A percentile compares a stretch with the other conserved stretches of the same genome.
Evolutionary conservation across 2,329 filamentous ascomycete genomes (phyloP).

Genomic region (Colletotrichum chlorophyti): DNA sequence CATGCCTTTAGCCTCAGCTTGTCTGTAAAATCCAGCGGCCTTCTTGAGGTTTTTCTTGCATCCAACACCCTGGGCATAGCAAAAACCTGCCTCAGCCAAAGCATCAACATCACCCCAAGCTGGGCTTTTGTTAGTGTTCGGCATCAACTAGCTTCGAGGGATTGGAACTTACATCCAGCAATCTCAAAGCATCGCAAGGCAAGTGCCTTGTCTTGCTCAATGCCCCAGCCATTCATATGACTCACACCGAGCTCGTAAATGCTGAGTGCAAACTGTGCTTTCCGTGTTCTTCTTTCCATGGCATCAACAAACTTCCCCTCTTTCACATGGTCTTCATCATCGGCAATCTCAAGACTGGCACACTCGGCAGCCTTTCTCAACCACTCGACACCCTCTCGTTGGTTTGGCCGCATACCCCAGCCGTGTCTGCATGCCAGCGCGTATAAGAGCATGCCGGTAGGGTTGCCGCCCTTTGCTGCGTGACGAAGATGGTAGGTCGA

Average conservation of each 20-base stretch:
- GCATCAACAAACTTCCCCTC: constrained; percentile 69
- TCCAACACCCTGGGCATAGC: constrained; percentile 91
- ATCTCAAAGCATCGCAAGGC: constrained; percentile 96
- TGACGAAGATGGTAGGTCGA: constrained; percentile 95
- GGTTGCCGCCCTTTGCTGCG: constrained; percentile 83
- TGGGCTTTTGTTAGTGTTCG: constrained; percentile 41
- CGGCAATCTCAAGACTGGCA: constrained; percentile 81
- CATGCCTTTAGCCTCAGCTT: constrained; percentile 91
- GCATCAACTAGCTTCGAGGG: background rate
- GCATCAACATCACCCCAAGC: constrained; percentile 96
- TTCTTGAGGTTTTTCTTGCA: constrained; percentile 97
- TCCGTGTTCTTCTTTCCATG: constrained; percentile 79
- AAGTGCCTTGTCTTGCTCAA: constrained; percentile 87
- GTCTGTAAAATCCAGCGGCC: constrained; percentile 87
- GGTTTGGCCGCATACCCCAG: constrained; percentile 96
- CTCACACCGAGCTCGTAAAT: constrained; percentile 97
- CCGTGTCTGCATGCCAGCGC: constrained; percentile 94
- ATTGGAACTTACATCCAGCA: constrained; percentile 74
- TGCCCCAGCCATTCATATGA: constrained; percentile 98
- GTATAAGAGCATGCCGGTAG: constrained; percentile 95
- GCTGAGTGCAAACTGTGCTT: constrained; percentile 92
- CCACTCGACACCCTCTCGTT: constrained; percentile 89
- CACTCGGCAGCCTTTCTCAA: constrained; percentile 88
- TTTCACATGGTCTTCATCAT: constrained; percentile 74
- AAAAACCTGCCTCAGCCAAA: constrained; percentile 92